Evolutionary conservation across 177 flowering plant genomes (phyloP), one percentile per base, ranked within the genome.

Genomic region (Viscum album): DNA sequence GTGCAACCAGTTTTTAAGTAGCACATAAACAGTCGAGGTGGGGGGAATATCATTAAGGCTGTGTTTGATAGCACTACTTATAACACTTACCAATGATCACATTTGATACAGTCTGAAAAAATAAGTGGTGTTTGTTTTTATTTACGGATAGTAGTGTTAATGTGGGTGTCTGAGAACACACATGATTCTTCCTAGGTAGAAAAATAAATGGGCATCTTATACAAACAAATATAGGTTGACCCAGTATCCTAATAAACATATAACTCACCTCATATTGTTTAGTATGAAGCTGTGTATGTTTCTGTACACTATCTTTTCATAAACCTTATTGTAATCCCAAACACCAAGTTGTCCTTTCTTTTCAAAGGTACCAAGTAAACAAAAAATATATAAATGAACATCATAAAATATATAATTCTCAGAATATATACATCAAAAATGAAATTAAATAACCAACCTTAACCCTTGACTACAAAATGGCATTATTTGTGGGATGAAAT

Each of bases 341-440:
- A 91, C 85, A 74, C 96, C 98, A 80, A 89, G 82, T 81, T 91
- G 97, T 70, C 98, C 98, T 90, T 91, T 91, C 97, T 93, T 76
- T 78, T 56, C 29, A 56, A 71, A 39, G 35, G 29, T 71, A 77
- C 69, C 17, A 72, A 32, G 28, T 11, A 66, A n/a, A n/a, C n/a
- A 41, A 47, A 69, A 59, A 43, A 21, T 64, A 2, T 28, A 10
- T 64, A 37, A 35, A 64, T 35, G 24, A 35, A 35, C 19, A 11
- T 35, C 13, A 35, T 34, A 59, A 70, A 37, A 31, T 32, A 4
- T 37, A 72, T n/a, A 73, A 23, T 23, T 24, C 33, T 30, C 34
- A 52, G 36, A 31, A 45, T n/a, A n/a, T n/a, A n/a, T n/a, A n/a
- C n/a, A n/a, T n/a, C n/a, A n/a, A n/a, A n/a, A n/a, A n/a, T n/a